Evolutionary conservation across 352 stramenopile genomes (phyloP), one percentile per base, ranked within the genome.

Genomic region (Aphanomyces cochlioides): DNA sequence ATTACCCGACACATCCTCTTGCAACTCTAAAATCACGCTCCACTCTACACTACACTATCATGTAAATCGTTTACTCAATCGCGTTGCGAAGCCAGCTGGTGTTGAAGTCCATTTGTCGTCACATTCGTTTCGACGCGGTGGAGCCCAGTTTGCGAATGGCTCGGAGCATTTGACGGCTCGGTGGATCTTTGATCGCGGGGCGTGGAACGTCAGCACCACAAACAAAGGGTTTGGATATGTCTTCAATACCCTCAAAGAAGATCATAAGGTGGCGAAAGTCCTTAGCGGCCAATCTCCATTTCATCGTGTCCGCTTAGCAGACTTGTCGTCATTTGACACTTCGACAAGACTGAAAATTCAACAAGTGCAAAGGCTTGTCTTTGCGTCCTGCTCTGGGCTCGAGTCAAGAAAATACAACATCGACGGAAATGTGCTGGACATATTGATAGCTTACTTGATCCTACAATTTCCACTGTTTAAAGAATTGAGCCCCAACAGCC

Each of bases 211-310:
- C 28, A 28, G 28, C 28, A 28, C 28, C 28, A 28, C 28, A 28
- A 28, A 28, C 28, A 28, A 28, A 28, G 28, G 28, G 28, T 28
- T 28, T 28, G 28, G 28, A 28, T 28, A 28, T 28, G 28, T 28
- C 28, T 28, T 28, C 28, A 28, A 28, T 28, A 28, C 28, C 28
- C 28, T 28, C 28, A 28, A 28, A 28, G 28, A 28, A 2, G 45
- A 53, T 53, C 45, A 53, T 53, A 53, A 53, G n/a, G 45, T 53
- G 13, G 45, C 45, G n/a, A 53, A 53, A 19, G n/a, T 19, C 45
- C n/a, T 53, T 28, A 53, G 45, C 45, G 45, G 45, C 45, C n/a
- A 19, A 19, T 15, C 45, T 15, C 45, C 45, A 53, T n/a, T 19
- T n/a, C 13, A 53, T 19, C 13, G 13, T 19, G 45, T 53, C 45